These are phyloP conservation scores for Lentinula guzmanii DNA, from an alignment of 768 basidiomycete species.

Conservation along the genomic window DNA sequence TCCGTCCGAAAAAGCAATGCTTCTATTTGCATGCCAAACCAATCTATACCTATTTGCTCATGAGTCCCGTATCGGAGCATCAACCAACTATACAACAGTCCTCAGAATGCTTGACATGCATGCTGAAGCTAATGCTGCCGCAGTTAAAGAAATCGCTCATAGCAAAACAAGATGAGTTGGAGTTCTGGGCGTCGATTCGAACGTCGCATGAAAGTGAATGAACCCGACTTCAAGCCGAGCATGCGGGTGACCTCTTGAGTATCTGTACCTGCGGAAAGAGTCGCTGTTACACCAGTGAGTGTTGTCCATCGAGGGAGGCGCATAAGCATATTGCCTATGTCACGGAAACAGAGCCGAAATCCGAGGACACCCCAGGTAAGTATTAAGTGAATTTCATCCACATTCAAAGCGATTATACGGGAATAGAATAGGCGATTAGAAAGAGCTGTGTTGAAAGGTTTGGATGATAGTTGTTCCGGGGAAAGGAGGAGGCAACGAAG, in stretches of 20 bases:
- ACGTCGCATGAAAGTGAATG: slow-evolving; percentile 9
- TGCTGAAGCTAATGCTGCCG: slow-evolving; percentile 6
- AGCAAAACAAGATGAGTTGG: neutral
- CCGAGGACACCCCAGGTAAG: slow-evolving; percentile 11
- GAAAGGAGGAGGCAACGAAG: slow-evolving; percentile 12
- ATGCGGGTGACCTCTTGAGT: slow-evolving; percentile 6
- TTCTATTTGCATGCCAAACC: slow-evolving; percentile 9
- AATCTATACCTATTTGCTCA: slow-evolving; percentile 8
- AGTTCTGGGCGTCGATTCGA: slow-evolving; percentile 13
- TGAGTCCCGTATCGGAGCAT: slow-evolving; percentile 7
- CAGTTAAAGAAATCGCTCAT: neutral
- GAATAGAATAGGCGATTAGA: slow-evolving; percentile 2
- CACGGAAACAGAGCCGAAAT: slow-evolving; percentile 12
- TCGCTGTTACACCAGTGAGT: slow-evolving; percentile 9
- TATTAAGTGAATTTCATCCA: slow-evolving; percentile 17
- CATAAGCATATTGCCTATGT: slow-evolving; percentile 2
- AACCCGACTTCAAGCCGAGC: slow-evolving; percentile 8
- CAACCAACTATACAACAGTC: slow-evolving; percentile 8
- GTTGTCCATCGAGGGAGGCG: neutral
- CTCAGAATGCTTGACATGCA: slow-evolving; percentile 1
- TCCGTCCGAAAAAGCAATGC: slow-evolving; percentile 8
- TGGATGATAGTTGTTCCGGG: slow-evolving; percentile 13
- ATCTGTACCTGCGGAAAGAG: slow-evolving; percentile 5
- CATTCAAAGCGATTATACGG: slow-evolving; percentile 5
- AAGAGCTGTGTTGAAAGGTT: slow-evolving; percentile 11